Base-by-base conservation (phyloP, 352 stramenopile species). In the Globisporangium camurandrum region DNA sequence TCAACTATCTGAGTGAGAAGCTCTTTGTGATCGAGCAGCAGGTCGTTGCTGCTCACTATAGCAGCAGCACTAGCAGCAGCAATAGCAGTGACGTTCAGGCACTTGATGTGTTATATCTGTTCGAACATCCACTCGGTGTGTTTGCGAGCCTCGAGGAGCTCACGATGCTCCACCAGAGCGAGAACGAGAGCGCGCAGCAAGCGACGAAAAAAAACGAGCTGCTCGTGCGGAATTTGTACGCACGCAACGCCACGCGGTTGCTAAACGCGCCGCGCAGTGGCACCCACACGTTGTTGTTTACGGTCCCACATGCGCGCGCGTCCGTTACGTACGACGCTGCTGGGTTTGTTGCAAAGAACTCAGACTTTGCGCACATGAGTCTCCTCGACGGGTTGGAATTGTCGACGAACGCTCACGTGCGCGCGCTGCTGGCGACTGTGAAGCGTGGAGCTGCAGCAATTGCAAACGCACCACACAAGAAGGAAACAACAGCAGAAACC, bases 1-100 rank as follows among this genome's bases (percentile, higher is more conserved):
- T 91, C 49, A 91, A 91, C 47, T 91, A 86, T 55, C 49, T 86
- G 54, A 88, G 68, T n/a, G 79, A 91, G 27, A 91, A 88, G 41
- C 64, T 91, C 10, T 78, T 78, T 20, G 55, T 52, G 5, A 69
- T 60, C 11, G 73, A 87, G 23, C 36, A 62, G 24, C 51, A 62
- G 22, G 19, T 63, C 7, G 28, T 70, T 9, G 20, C 39, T 4
- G 34, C 20, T 7, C 31, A 38, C 17, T 56, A 63, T 22, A 12
- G 12, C 30, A 34, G 30, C 12, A 7, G 30, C 30, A 12, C 30
- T 12, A 23, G 19, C 1, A 3, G 27, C 5, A 36, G 27, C 2
- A 48, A 52, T 12, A 59, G 44, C 16, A n/a, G n/a, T n/a, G n/a
- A n/a, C n/a, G n/a, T n/a, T n/a, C n/a, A n/a, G n/a, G n/a, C n/a